Percentiles rank a stretch among this genome's conserved stretches.
Conservation (phyloP, 306 rosid genomes). For the Pterocarpus macrocarpus region DNA sequence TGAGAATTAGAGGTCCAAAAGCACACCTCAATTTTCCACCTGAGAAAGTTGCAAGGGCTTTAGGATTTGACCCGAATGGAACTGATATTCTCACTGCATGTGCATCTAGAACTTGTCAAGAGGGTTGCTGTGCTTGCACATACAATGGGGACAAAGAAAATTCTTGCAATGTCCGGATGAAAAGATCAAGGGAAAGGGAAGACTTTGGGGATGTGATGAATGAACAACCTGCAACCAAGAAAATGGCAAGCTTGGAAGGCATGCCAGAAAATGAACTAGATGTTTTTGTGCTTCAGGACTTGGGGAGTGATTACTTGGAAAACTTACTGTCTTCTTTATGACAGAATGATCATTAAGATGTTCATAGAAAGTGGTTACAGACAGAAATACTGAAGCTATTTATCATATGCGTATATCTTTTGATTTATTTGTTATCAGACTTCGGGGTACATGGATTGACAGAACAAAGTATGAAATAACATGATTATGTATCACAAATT, state of each 20-base stretch:
- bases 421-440: neutral
- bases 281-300: constrained; percentile 70
- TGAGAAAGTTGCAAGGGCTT: constrained; percentile 60
- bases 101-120: neutral
- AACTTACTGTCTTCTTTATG: constrained; percentile 65
- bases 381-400: too few relatives aligned
- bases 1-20: constrained; percentile 71
- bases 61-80: constrained; percentile 43
- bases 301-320: constrained; percentile 74
- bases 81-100: neutral
- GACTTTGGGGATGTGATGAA: constrained; percentile 28
- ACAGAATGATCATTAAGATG: neutral
- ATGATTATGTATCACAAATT: neutral
- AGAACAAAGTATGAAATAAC: neutral
- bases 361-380: neutral
- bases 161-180: constrained; percentile 36
- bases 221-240: constrained; percentile 52
- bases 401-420: neutral
- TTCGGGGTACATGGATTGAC: neutral
- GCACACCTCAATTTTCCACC: constrained; percentile 70
- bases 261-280: constrained; percentile 48
- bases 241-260: constrained; percentile 43
- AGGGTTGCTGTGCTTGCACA: constrained; percentile 17
- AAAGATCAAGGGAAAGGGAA: constrained; percentile 50
- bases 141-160: constrained; percentile 1